phyloP scores from a whole-genome alignment of 306 rosid genomes.

The Glycine tomentella region DNA sequence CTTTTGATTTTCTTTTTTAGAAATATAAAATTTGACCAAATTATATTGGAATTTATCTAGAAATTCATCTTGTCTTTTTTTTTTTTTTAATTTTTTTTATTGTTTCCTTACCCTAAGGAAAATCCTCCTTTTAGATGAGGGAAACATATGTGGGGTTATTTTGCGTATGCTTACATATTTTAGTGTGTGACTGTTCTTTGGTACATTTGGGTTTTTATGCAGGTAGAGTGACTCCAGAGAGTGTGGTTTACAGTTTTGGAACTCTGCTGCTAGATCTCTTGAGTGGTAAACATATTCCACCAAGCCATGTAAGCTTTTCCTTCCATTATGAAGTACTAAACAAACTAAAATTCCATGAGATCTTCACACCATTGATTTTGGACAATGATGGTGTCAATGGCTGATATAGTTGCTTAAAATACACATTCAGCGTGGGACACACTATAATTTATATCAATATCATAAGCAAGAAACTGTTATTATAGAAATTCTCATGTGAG shows the following conservation, averaged over 20 bases:
- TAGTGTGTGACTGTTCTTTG: conserved; percentile 14
- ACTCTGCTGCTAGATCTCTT: conserved; percentile 90
- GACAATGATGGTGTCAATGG: neutral
- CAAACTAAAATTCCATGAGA: neutral
- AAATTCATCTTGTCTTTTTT: too few relatives aligned
- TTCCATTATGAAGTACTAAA: conserved; percentile 4
- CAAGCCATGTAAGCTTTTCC: conserved; percentile 72
- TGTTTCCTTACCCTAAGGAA: neutral
- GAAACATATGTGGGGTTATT: neutral
- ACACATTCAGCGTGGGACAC: neutral
- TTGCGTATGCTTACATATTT: conserved; percentile 7
- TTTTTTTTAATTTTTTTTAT: too few relatives aligned
- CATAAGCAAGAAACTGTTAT: too few relatives aligned
- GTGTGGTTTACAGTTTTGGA: conserved; percentile 94
- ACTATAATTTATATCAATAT: too few relatives aligned
- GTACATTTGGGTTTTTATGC: conserved; percentile 40
- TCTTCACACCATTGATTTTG: neutral
- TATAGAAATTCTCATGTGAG: too few relatives aligned
- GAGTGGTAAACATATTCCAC: conserved; percentile 96
- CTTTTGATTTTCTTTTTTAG: neutral
- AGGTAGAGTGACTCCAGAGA: conserved; percentile 94
- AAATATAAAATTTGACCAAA: neutral
- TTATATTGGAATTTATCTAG: neutral
- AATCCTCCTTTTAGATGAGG: neutral
- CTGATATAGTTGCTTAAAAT: conserved; percentile 29